Percentiles rank a stretch among this genome's conserved stretches.
phyloP scores from a whole-genome alignment of 2,329 filamentous ascomycete species.

The Cylindrodendrum hubeiense region DNA sequence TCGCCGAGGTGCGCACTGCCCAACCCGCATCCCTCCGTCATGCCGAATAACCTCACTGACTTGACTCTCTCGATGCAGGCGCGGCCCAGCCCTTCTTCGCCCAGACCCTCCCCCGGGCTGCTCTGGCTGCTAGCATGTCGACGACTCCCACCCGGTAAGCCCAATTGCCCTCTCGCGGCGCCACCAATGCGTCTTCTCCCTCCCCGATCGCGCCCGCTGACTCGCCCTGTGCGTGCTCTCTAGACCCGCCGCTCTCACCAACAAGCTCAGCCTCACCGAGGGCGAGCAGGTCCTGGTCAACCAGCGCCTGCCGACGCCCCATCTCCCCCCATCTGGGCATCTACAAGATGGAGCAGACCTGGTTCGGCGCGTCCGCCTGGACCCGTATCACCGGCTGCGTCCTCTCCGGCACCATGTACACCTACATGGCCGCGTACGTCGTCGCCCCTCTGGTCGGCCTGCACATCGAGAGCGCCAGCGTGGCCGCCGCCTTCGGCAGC shows the following conservation, averaged over 20 bases:
- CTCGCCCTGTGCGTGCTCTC: neutral
- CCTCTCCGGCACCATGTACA: conserved; percentile 81
- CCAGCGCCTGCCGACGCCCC: conserved; percentile 84
- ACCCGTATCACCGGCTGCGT: conserved; percentile 87
- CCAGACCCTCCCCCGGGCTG: conserved; percentile 61
- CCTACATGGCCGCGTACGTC: conserved; percentile 85
- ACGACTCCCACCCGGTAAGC: conserved; percentile 63
- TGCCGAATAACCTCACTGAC: conserved; percentile 37
- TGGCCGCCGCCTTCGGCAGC: conserved; percentile 71
- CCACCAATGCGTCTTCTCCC: neutral
- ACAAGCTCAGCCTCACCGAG: conserved; percentile 63
- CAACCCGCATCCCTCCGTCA: conserved; percentile 3
- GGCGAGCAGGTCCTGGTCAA: conserved; percentile 77
- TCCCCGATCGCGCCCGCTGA: conserved; percentile 16
- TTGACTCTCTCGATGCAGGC: conserved; percentile 44
- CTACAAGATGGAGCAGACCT: conserved; percentile 90
- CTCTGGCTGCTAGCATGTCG: conserved; percentile 56
- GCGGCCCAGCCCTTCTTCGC: conserved; percentile 61
- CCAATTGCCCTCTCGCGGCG: neutral
- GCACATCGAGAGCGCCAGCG: conserved; percentile 69
- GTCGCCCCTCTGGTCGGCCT: conserved; percentile 78
- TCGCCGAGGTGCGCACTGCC: conserved; percentile 64
- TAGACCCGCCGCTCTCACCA: conserved; percentile 68
- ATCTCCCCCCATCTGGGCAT: conserved; percentile 87
- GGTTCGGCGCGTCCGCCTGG: conserved; percentile 77